Evolutionary conservation across 2,329 filamentous ascomycete species (phyloP), one percentile per base, ranked within the genome.

Genomic region (Clonostachys byssicola): DNA sequence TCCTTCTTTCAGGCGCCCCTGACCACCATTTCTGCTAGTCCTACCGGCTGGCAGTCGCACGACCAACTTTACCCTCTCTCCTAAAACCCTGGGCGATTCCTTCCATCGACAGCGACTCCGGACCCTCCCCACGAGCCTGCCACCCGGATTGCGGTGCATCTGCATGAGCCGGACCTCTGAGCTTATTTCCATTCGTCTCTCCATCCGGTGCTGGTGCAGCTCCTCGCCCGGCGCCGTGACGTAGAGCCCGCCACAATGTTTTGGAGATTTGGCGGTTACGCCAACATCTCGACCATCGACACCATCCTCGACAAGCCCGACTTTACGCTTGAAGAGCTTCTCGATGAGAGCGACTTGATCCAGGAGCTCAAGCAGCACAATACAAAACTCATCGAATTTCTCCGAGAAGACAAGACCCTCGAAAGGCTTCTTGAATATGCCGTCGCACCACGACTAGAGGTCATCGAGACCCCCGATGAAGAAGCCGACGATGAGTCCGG

Each of bases 281-380:
- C 92, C 78, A 95, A 90, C 79, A 88, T 96, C 72, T 96, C 92
- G 61, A 88, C 92, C 64, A 90, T 99, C 70, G 94, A 97, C 71
- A 91, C 86, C 58, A 89, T 99, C 62, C 90, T 99, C 66, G 94
- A 99, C 66, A 96, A 96, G 71, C 85, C 95, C 58, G 89, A 96
- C 71, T 92, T 96, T 65, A 91, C 89, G 45, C 86, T 97, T 55
- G 94, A 99, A 71, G 92, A 97, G 65, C 78, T 99, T 50, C 83
- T 99, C 53, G 92, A 97, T 67, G 94, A 99, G 77, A 88, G 88
- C 62, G 94, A 99, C 65, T 74, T 97, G 60, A 94, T 97, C 58
- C 91, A 96, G 68, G 94, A 99, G 77, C 81, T 99, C 53, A 99
- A 97, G 74, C 89, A 95, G 68, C 92, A 96, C 72, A 97, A 99